Evolutionary conservation across 2,329 filamentous ascomycete genomes (phyloP).

Genomic region (Curvularia sp.): DNA sequence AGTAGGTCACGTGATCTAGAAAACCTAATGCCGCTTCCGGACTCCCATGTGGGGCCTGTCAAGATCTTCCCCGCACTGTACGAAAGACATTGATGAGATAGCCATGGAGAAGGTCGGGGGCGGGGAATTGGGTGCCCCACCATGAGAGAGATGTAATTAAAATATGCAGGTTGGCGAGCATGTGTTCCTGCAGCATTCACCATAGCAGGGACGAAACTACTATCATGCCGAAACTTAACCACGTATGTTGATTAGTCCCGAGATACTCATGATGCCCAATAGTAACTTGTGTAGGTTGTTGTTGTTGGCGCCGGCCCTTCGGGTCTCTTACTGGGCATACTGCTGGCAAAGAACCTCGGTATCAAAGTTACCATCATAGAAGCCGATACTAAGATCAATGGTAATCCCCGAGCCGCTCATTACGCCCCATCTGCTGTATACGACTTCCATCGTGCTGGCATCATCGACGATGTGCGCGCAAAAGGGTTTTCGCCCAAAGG

Average conservation of each 20-base stretch:
- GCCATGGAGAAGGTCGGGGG: constrained; percentile 20
- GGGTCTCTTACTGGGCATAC: constrained; percentile 50
- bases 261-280: not conserved
- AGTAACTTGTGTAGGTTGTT: constrained; percentile 34
- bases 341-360: constrained; percentile 59
- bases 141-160: constrained; percentile 11
- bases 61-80: constrained; percentile 25
- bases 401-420: constrained; percentile 68
- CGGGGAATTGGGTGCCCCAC: constrained; percentile 28
- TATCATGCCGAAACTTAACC: constrained; percentile 42
- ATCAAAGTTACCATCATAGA: constrained; percentile 65
- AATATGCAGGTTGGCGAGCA: constrained; percentile 13
- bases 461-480: constrained; percentile 60
- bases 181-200: constrained; percentile 12
- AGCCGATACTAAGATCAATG: constrained; percentile 61
- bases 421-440: constrained; percentile 66
- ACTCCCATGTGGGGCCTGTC: constrained; percentile 24
- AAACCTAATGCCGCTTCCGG: constrained; percentile 14
- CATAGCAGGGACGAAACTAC: constrained; percentile 4
- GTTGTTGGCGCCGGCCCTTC: constrained; percentile 46
- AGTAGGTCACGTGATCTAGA: constrained; percentile 12
- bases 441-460: constrained; percentile 65
- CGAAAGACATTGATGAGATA: constrained; percentile 7
- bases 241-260: constrained; percentile 27
- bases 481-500: constrained; percentile 53